A percentile compares a stretch with the other conserved stretches of the same genome.
phyloP scores from a whole-genome alignment of 2,329 filamentous ascomycete species.

The Neocatenulostroma microsporum region DNA sequence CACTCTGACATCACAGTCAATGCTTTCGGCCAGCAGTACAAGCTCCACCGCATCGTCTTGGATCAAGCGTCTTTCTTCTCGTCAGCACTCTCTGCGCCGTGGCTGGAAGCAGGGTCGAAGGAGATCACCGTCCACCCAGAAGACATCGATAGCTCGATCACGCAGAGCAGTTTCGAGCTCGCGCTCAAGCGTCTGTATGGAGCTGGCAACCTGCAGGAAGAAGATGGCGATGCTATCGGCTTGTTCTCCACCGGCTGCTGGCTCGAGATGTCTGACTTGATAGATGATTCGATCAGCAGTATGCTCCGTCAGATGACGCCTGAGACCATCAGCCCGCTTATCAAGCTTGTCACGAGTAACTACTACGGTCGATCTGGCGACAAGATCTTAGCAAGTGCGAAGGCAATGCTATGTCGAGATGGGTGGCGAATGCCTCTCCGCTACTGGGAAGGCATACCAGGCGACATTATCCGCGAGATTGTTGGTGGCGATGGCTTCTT shows the following conservation, averaged over 20 bases:
- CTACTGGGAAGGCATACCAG: constrained; percentile 51
- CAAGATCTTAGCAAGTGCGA: constrained; percentile 49
- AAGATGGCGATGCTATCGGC: constrained; percentile 46
- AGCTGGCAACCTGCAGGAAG: constrained; percentile 40
- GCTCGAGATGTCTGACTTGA: constrained; percentile 51
- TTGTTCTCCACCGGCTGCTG: constrained; percentile 51
- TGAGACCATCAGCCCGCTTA: constrained; percentile 41
- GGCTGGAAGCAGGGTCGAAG: constrained; percentile 46
- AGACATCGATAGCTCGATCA: constrained; percentile 48
- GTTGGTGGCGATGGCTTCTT: constrained; percentile 54
- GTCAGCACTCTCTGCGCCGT: constrained; percentile 48
- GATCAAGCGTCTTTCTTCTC: constrained; percentile 51
- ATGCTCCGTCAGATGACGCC: constrained; percentile 50
- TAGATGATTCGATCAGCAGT: constrained; percentile 47
- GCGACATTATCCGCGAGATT: constrained; percentile 52
- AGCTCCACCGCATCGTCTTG: constrained; percentile 47
- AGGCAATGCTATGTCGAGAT: constrained; percentile 51
- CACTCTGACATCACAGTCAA: constrained; percentile 49
- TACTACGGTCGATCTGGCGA: constrained; percentile 51
- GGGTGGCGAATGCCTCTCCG: constrained; percentile 49
- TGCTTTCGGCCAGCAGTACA: constrained; percentile 47
- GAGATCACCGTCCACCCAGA: constrained; percentile 48
- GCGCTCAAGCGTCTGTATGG: constrained; percentile 50
- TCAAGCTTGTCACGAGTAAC: constrained; percentile 47
- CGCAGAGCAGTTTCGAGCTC: constrained; percentile 46